phyloP scores from a whole-genome alignment of 208 protist genomes.

The Naegleria lovaniensis region DNA sequence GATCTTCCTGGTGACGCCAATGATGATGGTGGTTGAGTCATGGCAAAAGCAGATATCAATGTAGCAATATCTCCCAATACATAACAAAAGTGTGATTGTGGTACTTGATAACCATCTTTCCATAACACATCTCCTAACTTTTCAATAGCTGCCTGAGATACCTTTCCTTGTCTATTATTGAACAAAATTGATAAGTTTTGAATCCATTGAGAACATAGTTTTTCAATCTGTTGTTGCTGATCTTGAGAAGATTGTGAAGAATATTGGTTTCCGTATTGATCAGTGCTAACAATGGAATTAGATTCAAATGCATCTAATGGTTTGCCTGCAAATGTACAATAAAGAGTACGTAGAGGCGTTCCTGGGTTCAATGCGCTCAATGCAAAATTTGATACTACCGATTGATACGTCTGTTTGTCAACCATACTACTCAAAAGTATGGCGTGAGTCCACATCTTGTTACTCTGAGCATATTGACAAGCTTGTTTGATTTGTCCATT shows the following conservation, averaged over 20 bases:
- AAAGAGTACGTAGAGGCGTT: not conserved
- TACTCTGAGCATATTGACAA: not conserved
- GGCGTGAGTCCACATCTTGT: not conserved
- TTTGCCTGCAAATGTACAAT: not conserved
- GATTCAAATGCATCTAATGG: not conserved
- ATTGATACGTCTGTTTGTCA: slow-evolving; percentile 2
- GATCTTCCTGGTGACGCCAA: not conserved
- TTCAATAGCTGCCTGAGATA: not conserved
- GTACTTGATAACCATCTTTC: not conserved
- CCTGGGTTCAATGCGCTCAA: not conserved
- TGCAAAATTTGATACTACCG: not conserved
- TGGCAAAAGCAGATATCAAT: not conserved
- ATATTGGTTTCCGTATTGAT: not conserved
- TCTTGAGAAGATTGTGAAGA: not conserved
- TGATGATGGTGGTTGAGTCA: not conserved
- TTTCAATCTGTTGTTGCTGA: not conserved
- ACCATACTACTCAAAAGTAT: slow-evolving; percentile 5
- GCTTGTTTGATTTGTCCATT: not conserved
- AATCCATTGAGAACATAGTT: not conserved
- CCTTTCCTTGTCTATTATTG: not conserved
- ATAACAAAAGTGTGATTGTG: not conserved
- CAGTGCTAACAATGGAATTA: not conserved
- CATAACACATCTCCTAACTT: not conserved
- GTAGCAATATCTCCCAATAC: not conserved
- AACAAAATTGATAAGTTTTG: not conserved